Base-by-base conservation (phyloP, 2,329 filamentous ascomycete species). In the Metarhizium guizhouense region DNA sequence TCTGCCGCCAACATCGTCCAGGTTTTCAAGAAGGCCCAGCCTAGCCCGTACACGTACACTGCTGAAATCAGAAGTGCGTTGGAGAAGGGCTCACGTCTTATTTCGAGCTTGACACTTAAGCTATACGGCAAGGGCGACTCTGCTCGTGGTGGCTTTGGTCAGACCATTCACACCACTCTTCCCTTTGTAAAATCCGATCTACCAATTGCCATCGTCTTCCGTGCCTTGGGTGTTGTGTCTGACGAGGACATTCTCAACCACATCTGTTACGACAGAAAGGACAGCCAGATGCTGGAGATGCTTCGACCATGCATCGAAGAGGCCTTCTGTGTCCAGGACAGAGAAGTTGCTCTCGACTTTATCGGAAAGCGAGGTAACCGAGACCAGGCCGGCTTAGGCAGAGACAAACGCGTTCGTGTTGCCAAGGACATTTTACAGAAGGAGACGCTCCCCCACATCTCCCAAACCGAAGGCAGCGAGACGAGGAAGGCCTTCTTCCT, bases 1-100 rank as follows among this genome's bases (percentile, higher is more conserved):
- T 96, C 92, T 68, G 94, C 94, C 45, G 94, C 93, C 67, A 99
- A 99, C 68, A 99, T 97, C 57, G 94, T 99, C 5, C 94, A 99
- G 73, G 93, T 99, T 32, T 99, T 99, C 83, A 93, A 95, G 75
- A 99, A 99, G 76, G 90, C 93, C 0, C 83, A 86, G 63, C 90
- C 91, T n/a, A 93, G 90, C 62, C 88, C 90, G 10, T 95, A 90
- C 60, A 92, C 91, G 2, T 96, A 94, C 71, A 88, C 93, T 29
- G 95, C 94, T 13, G 94, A 99, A 72, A 96, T 99, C 64, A 84
- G 94, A 73, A 96, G 92, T 72, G 93, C 95, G 2, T 83, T 97
- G 8, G 94, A 99, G 72, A 96, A 96, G 71, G 94, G 95, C 14
- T 96, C 93, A 1, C 83, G 95, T 32, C 82, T 99, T 53, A 95